phyloP scores from a whole-genome alignment of 441 rosid species.

The Corymbia calophylla region DNA sequence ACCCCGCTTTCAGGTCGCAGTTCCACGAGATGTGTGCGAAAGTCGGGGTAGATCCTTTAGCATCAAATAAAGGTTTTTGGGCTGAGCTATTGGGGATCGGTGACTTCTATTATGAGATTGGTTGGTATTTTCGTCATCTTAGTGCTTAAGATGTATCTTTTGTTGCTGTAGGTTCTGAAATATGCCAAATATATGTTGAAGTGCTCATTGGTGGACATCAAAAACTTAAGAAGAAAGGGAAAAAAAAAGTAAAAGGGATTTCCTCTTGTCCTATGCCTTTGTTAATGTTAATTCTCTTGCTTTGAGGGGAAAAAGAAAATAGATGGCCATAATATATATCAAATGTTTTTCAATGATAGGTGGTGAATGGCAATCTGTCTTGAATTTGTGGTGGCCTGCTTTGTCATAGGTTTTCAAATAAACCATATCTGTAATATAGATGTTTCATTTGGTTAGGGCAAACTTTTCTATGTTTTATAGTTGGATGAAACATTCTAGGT shows the following conservation, averaged over 20 bases:
- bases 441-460: neutral
- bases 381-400: neutral
- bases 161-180: neutral
- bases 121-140: constrained; percentile 18
- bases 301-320: neutral
- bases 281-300: neutral
- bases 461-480: neutral
- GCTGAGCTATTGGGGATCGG: constrained; percentile 90
- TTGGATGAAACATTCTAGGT: neutral
- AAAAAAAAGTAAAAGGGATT: neutral
- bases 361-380: neutral
- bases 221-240: neutral
- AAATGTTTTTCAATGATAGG: neutral
- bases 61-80: constrained; percentile 92
- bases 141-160: neutral
- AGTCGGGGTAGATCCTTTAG: constrained; percentile 92
- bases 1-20: constrained; percentile 81
- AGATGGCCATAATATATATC: neutral
- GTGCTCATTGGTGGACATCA: neutral
- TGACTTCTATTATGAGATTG: constrained; percentile 93
- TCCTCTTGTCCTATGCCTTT: neutral
- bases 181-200: neutral
- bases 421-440: neutral
- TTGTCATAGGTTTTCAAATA: neutral
- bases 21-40: constrained; percentile 97